A percentile compares a stretch with the other conserved stretches of the same genome.
These are phyloP conservation scores for Phanerochaete sordida DNA, from an alignment of 768 basidiomycete genomes.

Conservation along the genomic window DNA sequence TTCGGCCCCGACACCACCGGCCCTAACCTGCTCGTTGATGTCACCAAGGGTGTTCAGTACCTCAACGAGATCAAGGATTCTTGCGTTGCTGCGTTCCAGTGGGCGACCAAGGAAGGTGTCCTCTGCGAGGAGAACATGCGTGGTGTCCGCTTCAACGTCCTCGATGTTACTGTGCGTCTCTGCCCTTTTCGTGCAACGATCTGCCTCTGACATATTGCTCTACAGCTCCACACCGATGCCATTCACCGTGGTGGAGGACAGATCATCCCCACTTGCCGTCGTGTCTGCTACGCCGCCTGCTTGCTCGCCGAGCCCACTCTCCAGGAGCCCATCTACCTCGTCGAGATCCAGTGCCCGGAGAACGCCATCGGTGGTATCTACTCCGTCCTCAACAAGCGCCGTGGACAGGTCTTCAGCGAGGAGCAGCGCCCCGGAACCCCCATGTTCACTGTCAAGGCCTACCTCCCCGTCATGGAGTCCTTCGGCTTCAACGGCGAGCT, in stretches of 20 bases:
- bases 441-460: conserved; percentile 99
- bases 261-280: conserved; percentile 94
- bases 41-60: conserved; percentile 99
- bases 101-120: conserved; percentile 99
- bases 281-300: conserved; percentile 94
- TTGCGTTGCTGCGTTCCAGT: conserved; percentile 98
- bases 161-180: conserved; percentile 86
- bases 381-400: conserved; percentile 88
- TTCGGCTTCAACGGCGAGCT: conserved; percentile 99
- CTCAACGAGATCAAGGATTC: conserved; percentile 99
- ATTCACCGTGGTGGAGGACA: conserved; percentile 99
- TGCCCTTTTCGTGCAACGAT: neutral
- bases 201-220: neutral
- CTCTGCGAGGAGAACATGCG: conserved; percentile 98
- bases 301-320: conserved; percentile 87
- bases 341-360: conserved; percentile 98
- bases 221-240: conserved; percentile 92
- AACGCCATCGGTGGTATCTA: conserved; percentile 98
- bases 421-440: conserved; percentile 97
- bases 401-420: conserved; percentile 97
- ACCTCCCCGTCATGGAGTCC: conserved; percentile 86
- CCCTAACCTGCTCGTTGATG: conserved; percentile 94
- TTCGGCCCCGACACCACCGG: conserved; percentile 99
- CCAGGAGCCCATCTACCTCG: conserved; percentile 96
- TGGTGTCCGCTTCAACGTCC: conserved; percentile 92